A percentile compares a stretch with the other conserved stretches of the same genome.
phyloP scores from a whole-genome alignment of 371 early-diverging fungal genomes.

The Mucor lusitanicus region DNA sequence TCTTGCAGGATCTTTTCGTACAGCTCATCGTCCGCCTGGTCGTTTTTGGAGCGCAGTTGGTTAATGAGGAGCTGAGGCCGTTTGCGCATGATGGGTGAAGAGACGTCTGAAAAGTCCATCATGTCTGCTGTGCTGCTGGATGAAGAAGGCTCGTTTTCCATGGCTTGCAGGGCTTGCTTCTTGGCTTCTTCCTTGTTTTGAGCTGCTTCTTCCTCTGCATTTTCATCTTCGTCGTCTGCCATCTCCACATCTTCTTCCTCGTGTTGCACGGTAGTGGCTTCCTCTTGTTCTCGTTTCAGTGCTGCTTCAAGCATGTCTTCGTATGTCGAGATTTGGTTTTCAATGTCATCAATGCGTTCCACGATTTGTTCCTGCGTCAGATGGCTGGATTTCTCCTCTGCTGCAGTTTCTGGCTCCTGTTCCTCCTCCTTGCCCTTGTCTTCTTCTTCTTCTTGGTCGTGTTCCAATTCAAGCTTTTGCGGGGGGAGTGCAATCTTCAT shows the following conservation, averaged over 20 bases:
- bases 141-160: slow-evolving; percentile 28
- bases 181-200: slow-evolving; percentile 36
- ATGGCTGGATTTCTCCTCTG: background rate
- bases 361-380: slow-evolving; percentile 54
- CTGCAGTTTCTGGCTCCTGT: background rate
- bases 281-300: slow-evolving; percentile 22
- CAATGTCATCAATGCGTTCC: slow-evolving; percentile 53
- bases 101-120: slow-evolving; percentile 19
- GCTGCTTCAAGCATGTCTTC: slow-evolving; percentile 46
- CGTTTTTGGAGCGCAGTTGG: slow-evolving; percentile 34
- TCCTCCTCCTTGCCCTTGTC: background rate
- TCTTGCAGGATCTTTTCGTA: slow-evolving; percentile 58
- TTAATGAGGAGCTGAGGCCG: slow-evolving; percentile 49
- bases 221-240: slow-evolving; percentile 24
- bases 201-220: slow-evolving; percentile 22
- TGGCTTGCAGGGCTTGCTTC: slow-evolving; percentile 46
- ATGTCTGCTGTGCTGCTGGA: slow-evolving; percentile 17
- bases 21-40: slow-evolving; percentile 47
- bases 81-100: slow-evolving; percentile 37
- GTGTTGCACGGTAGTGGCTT: background rate
- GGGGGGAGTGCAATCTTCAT: background rate
- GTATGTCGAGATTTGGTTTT: slow-evolving; percentile 48
- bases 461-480: background rate
- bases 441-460: background rate
- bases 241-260: slow-evolving; percentile 14